A percentile compares a stretch with the other conserved stretches of the same genome.
Conservation (phyloP, 139 green algal species). For the Limnomonas spitsbergensis region DNA sequence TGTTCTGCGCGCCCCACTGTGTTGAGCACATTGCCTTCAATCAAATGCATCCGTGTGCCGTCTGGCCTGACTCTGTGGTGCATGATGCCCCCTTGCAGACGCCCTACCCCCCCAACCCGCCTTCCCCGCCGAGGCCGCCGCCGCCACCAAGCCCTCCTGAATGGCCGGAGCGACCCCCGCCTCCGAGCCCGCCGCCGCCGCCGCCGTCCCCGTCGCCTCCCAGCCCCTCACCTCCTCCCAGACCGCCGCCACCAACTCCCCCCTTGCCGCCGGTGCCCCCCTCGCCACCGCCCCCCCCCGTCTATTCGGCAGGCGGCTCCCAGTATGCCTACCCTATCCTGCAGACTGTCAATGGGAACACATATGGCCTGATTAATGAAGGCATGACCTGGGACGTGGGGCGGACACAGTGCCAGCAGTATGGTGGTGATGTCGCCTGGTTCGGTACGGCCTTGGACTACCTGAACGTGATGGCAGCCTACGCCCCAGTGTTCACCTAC, state of each 20-base stretch:
- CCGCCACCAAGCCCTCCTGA: not conserved
- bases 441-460: not conserved
- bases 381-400: not conserved
- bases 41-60: too few relatives aligned
- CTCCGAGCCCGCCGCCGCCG: not conserved
- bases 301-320: not conserved
- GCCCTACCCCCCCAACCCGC: not conserved
- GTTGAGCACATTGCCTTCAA: too few relatives aligned
- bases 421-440: not conserved
- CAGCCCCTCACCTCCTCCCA: not conserved
- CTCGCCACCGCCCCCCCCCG: not conserved
- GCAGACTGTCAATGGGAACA: not conserved
- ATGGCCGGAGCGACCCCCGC: too few relatives aligned
- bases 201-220: not conserved
- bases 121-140: not conserved
- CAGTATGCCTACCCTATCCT: not conserved
- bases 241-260: not conserved
- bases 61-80: too few relatives aligned
- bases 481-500: conserved; percentile 3
- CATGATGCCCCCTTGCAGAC: too few relatives aligned
- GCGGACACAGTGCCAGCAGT: not conserved
- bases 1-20: too few relatives aligned
- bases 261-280: not conserved
- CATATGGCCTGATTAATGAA: not conserved
- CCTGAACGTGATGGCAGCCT: not conserved